phyloP scores from a whole-genome alignment of 2,329 filamentous ascomycete genomes.

The Didymella sp. region DNA sequence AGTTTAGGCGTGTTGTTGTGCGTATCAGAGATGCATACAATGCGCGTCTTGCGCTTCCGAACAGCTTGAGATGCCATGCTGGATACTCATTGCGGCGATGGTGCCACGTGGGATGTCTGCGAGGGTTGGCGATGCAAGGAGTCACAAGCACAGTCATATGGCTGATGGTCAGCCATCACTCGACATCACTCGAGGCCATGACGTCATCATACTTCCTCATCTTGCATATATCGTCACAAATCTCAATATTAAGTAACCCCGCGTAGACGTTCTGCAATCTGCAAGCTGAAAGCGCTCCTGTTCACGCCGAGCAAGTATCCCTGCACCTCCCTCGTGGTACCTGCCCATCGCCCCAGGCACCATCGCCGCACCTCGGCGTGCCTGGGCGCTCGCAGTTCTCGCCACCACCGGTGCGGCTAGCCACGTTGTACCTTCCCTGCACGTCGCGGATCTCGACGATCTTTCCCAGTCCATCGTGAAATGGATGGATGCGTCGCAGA shows the following conservation, averaged over 20 bases:
- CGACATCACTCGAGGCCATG: neutral
- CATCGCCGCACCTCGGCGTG: constrained; percentile 13
- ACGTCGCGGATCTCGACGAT: constrained; percentile 9
- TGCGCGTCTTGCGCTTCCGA: constrained; percentile 59
- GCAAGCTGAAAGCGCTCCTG: neutral
- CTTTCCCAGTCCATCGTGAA: neutral
- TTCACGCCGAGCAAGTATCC: constrained; percentile 4
- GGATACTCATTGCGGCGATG: neutral
- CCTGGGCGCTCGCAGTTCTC: neutral
- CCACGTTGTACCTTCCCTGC: neutral
- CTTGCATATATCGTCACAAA: neutral
- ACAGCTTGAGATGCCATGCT: constrained; percentile 3
- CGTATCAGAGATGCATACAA: constrained; percentile 80
- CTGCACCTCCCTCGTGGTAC: constrained; percentile 7
- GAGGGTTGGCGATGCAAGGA: neutral
- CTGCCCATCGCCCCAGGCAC: constrained; percentile 17
- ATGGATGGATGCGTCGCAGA: too few species aligned
- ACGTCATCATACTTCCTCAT: constrained; percentile 4
- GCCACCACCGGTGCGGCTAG: neutral
- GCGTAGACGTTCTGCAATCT: neutral
- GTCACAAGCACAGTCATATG: constrained; percentile 7
- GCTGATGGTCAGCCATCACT: neutral
- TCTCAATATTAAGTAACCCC: too few species aligned
- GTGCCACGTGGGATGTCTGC: neutral
- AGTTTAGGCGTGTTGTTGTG: constrained; percentile 71